Evolutionary conservation across 1,139 yeast genomes (phyloP), one percentile per base, ranked within the genome.

Genomic region (Kodamaea alishanica): DNA sequence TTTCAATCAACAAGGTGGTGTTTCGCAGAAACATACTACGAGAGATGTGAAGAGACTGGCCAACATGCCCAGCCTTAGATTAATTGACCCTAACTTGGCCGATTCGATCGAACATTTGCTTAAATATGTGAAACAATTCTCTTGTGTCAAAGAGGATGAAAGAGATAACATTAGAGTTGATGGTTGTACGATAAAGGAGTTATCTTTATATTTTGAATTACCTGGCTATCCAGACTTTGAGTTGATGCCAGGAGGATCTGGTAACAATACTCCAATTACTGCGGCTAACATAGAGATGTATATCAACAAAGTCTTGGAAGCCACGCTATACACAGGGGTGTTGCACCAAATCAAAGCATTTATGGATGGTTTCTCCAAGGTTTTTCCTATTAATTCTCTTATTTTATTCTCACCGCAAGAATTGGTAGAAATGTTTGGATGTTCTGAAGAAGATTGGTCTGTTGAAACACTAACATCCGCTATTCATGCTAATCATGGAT

Each of bases 401-500:
- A 60, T 76, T 9, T 75, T 89, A 2, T 84, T 92, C 49, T 73
- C 87, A 1, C 79, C 95, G 0, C 73, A 68, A 15, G 98, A 92
- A 55, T 67, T 89, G 33, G 79, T 76, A 2, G 75, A 75, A 32
- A 58, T 92, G 37, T 80, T 87, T 51, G 73, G 73, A 6, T 80
- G 77, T 44, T 78, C 79, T 1, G 81, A 81, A 37, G 97, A 89
- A 54, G 97, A 92, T 54, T 92, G 98, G 97, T 77, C 92, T 0
- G 56, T 55, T 34, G 77, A 73, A 34, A 77, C 94, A 0, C 64
- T 92, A 33, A 54, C 67, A 7, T 69, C 77, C 2, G 71, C 82
- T 0, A 67, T 92, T 22, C 79, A 78, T 49, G 96, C 97, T 0
- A 95, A 90, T 52, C 98, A 92, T 60, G 98, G 98, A 1, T 92